Percentiles rank a stretch among this genome's conserved stretches.
Evolutionary conservation across 225 moss, liverwort and hornwort species (phyloP).

Genomic region (Pseudoscleropodium purum): DNA sequence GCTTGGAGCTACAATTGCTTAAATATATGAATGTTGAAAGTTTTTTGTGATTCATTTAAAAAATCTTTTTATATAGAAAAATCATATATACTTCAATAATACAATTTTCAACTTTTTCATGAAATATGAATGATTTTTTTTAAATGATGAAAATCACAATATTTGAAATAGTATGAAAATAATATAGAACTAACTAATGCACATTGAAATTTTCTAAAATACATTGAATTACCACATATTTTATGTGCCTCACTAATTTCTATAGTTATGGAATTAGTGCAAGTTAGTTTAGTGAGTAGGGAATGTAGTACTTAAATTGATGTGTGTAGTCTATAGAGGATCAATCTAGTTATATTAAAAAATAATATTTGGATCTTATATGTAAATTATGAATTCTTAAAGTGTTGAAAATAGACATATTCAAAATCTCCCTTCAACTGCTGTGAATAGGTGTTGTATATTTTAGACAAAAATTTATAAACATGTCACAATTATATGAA

Average conservation of each 20-base stretch:
- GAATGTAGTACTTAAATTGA: not conserved
- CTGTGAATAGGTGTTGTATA: fast-evolving
- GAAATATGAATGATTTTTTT: not conserved
- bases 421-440: not conserved
- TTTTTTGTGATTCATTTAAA: not conserved
- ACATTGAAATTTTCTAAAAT: not conserved
- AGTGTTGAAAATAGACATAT: not conserved
- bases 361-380: not conserved
- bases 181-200: not conserved
- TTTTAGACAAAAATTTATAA: not conserved
- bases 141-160: not conserved
- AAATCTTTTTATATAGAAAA: not conserved
- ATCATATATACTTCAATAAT: not conserved
- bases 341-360: not conserved
- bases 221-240: not conserved
- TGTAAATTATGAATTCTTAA: not conserved
- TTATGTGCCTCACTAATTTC: not conserved
- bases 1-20: not conserved
- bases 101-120: not conserved
- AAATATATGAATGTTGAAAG: not conserved
- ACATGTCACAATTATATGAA: not conserved
- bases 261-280: not conserved
- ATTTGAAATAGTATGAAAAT: not conserved
- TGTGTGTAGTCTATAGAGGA: not conserved
- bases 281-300: not conserved